Evolutionary conservation across 345 rosid genomes (phyloP), one percentile per base, ranked within the genome.

Genomic region (Moricandia arvensis): DNA sequence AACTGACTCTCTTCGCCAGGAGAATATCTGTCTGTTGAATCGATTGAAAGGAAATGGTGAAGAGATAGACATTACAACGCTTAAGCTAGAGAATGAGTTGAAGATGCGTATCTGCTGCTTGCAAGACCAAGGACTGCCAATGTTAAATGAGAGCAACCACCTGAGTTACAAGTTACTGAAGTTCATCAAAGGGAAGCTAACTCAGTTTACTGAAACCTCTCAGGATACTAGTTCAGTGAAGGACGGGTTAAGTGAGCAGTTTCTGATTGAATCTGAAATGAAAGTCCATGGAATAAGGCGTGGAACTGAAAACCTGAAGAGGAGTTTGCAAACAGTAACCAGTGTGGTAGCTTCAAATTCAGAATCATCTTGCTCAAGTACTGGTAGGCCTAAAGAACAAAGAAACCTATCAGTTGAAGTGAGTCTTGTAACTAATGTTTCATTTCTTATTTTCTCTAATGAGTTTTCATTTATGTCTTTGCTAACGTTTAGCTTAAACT

Each of bases 21-120:
- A 96, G 82, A 93, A 96, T 80, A 85, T 96, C n/a, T 78, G 60
- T 82, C 80, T 96, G 54, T 75, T 91, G 80, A 86, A 86, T 65
- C 91, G 97, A 63, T 74, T 96, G 58, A 96, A 93, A 74, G 89
- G 86, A 53, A 81, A 74, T 37, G 81, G 85, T 8, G 79, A 87
- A 59, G 91, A 87, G 58, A 70, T 51, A 54, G 87, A 83, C 58
- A 85, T 80, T 59, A 73, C 83, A 69, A 89, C 84, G 26, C 75
- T 89, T 68, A 91, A 85, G 83, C 82, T 95, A 63, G 96, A 95
- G 81, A 81, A 73, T 74, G 97, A 95, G 85, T 65, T 89, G 81
- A 72, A 79, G 87, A 72, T 80, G 62, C 88, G 93, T 18, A 73
- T 85, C 37, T 66, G 82, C 83, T 85, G 67, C 80, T 84, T 96